Evolutionary conservation across 2,329 filamentous ascomycete species (phyloP).

Genomic region (Aspergillus sp.): DNA sequence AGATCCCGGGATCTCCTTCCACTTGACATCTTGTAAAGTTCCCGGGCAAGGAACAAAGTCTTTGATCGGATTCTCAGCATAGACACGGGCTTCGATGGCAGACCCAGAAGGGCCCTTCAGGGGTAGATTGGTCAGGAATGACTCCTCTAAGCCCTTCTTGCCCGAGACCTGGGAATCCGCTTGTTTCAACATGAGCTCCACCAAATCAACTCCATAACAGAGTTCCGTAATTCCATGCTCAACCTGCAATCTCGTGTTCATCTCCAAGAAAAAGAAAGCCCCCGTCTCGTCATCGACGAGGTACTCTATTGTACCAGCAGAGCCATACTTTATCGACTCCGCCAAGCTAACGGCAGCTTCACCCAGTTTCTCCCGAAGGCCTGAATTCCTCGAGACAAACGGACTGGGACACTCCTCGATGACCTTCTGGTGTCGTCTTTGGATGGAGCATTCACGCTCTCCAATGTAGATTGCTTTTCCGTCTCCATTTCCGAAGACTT

Average conservation of each 20-base stretch:
- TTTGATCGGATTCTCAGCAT: slow-evolving; percentile 53
- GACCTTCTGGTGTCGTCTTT: slow-evolving; percentile 83
- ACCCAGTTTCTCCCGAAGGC: slow-evolving; percentile 56
- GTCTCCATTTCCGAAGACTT: slow-evolving; percentile 77
- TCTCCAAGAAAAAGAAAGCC: slow-evolving; percentile 63
- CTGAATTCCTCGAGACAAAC: slow-evolving; percentile 47
- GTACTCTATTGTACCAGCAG: slow-evolving; percentile 84
- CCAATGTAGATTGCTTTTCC: slow-evolving; percentile 77
- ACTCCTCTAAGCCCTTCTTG: slow-evolving; percentile 38
- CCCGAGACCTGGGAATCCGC: slow-evolving; percentile 46
- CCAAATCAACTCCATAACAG: slow-evolving; percentile 49
- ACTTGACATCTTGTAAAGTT: slow-evolving; percentile 50
- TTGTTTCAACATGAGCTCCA: slow-evolving; percentile 51
- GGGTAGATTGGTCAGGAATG: slow-evolving; percentile 39
- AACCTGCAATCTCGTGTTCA: slow-evolving; percentile 54
- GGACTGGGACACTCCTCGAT: slow-evolving; percentile 84
- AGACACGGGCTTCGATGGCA: slow-evolving; percentile 50
- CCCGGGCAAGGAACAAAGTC: slow-evolving; percentile 56
- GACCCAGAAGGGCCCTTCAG: slow-evolving; percentile 38
- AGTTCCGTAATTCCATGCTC: slow-evolving; percentile 54
- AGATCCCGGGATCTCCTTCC: slow-evolving; percentile 43
- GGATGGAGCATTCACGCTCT: slow-evolving; percentile 81
- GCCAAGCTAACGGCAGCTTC: slow-evolving; percentile 65
- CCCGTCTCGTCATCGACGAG: slow-evolving; percentile 77
- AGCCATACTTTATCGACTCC: slow-evolving; percentile 60